Evolutionary conservation across 2,329 filamentous ascomycete species (phyloP).

Genomic region (Phialophora expanda): DNA sequence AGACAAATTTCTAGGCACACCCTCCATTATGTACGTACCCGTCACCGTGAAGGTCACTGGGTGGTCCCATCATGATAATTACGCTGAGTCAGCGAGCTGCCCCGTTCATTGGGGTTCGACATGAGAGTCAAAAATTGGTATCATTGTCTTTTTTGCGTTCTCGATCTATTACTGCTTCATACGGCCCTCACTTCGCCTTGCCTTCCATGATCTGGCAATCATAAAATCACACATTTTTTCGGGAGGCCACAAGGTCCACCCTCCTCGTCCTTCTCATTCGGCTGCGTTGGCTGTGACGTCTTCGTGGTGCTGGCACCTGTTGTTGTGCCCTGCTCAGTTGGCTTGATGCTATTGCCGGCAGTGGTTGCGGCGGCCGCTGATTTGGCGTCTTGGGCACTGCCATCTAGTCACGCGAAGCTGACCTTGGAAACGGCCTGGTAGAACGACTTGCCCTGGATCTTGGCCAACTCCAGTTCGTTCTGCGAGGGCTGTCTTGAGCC

Average conservation of each 20-base stretch:
- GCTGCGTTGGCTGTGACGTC: constrained; percentile 42
- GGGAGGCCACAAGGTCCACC: constrained; percentile 77
- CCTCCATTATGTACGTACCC: too few species aligned
- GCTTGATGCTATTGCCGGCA: constrained; percentile 41
- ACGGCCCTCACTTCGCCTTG: background rate
- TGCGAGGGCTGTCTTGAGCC: constrained; percentile 80
- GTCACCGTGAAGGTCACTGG: background rate
- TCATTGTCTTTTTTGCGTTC: background rate
- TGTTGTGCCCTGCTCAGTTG: constrained; percentile 35
- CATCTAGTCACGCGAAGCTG: constrained; percentile 79
- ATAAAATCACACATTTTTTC: constrained; percentile 72
- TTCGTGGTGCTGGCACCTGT: constrained; percentile 40
- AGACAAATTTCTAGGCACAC: background rate
- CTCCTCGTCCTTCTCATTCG: constrained; percentile 57
- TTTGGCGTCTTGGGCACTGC: constrained; percentile 47
- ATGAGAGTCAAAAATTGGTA: background rate
- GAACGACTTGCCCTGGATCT: constrained; percentile 82
- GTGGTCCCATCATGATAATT: background rate
- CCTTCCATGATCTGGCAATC: background rate
- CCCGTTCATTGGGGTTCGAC: background rate
- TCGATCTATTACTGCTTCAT: background rate
- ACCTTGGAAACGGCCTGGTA: constrained; percentile 76
- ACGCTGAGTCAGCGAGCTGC: background rate
- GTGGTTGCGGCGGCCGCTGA: constrained; percentile 40
- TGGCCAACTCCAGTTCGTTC: constrained; percentile 79